These are phyloP conservation scores for Nemania diffusa DNA, from an alignment of 2,329 filamentous ascomycete species.

Conservation along the genomic window DNA sequence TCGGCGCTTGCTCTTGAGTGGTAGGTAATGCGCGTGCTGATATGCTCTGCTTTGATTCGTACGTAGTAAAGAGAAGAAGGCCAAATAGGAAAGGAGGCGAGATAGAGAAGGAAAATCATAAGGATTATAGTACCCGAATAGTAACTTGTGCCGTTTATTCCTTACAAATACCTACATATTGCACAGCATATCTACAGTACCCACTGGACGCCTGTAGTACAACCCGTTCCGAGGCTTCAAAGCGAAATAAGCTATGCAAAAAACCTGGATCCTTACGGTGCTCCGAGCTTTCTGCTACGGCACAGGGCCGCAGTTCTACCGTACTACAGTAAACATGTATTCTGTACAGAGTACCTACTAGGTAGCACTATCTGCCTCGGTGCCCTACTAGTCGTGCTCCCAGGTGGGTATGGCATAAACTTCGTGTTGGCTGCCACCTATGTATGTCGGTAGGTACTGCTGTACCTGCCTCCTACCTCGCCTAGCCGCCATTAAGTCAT, in stretches of 20 bases:
- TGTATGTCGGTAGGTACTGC: conserved; percentile 13
- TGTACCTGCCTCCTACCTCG: too few species aligned
- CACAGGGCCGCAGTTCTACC: conserved; percentile 14
- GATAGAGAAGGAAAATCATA: not conserved
- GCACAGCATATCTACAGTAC: not conserved
- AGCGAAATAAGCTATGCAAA: too few species aligned
- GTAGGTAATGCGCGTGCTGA: conserved; percentile 27
- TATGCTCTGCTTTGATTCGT: conserved; percentile 27
- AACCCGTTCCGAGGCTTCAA: conserved; percentile 7
- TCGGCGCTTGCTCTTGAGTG: conserved; percentile 6
- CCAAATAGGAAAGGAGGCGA: not conserved
- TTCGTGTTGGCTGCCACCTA: conserved; percentile 3
- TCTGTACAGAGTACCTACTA: not conserved
- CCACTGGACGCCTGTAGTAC: not conserved
- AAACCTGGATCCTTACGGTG: conserved; percentile 21
- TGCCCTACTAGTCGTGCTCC: conserved; percentile 3
- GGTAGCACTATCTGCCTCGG: not conserved
- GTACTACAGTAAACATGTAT: not conserved
- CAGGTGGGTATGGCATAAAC: not conserved
- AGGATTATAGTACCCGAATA: too few species aligned
- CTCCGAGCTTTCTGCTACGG: conserved; percentile 17
- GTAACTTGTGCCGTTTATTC: not conserved
- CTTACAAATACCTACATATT: conserved; percentile 1
- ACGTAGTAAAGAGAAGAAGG: conserved; percentile 10
- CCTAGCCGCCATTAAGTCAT: conserved; percentile 29